Percentiles rank a stretch among this genome's conserved stretches.
Evolutionary conservation across 2,329 filamentous ascomycete species (phyloP).

Genomic region (Diaporthe sp.): DNA sequence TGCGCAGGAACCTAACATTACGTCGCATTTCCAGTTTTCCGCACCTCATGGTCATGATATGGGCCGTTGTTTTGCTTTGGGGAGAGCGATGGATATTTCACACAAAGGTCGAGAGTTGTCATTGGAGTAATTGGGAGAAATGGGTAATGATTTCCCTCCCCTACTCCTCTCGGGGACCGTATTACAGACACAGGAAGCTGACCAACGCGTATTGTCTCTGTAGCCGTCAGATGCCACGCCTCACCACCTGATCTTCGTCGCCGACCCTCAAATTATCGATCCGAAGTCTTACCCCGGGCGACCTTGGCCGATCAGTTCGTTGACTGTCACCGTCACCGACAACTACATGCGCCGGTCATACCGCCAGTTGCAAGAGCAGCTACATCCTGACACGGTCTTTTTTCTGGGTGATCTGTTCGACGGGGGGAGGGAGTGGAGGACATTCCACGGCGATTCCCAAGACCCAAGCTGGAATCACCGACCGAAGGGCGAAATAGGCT

Average conservation of each 20-base stretch:
- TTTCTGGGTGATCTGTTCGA: constrained; percentile 97
- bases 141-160: constrained; percentile 74
- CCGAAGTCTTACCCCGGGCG: constrained; percentile 94
- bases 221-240: constrained; percentile 84
- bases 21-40: constrained; percentile 72
- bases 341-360: constrained; percentile 91
- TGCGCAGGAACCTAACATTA: constrained; percentile 62
- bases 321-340: constrained; percentile 79
- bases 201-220: constrained; percentile 4
- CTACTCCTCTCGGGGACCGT: background rate
- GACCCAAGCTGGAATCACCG: constrained; percentile 72
- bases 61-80: constrained; percentile 85
- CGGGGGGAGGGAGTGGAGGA: constrained; percentile 95
- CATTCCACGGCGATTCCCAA: constrained; percentile 70
- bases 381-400: constrained; percentile 89
- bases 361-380: constrained; percentile 78
- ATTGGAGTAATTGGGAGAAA: constrained; percentile 90
- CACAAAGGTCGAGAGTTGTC: constrained; percentile 77
- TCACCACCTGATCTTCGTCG: constrained; percentile 86
- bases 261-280: constrained; percentile 93
- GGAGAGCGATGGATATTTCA: constrained; percentile 86
- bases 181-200: constrained; percentile 16
- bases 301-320: constrained; percentile 68
- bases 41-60: constrained; percentile 78
- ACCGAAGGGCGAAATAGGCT: constrained; percentile 65